A percentile compares a stretch with the other conserved stretches of the same genome.
Conservation (phyloP, 2,329 filamentous ascomycete species). For the Phaeoacremonium minimum region DNA sequence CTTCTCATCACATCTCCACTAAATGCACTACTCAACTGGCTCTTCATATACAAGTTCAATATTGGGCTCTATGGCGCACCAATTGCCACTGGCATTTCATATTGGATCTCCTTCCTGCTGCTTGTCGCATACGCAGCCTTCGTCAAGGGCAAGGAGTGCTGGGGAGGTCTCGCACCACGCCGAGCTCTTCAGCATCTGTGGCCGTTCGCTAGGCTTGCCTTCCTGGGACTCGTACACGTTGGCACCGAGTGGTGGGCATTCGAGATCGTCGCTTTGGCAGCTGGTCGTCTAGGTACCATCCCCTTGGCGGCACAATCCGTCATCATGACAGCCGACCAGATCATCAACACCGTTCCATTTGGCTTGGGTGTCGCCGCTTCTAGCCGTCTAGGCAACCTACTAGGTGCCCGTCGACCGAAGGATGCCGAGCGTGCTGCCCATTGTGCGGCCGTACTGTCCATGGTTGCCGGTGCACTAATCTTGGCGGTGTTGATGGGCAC, state of each 20-base stretch:
- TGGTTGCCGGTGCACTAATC: slow-evolving; percentile 63
- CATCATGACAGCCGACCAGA: slow-evolving; percentile 85
- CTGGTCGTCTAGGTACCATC: slow-evolving; percentile 74
- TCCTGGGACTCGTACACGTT: slow-evolving; percentile 76
- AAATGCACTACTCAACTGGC: slow-evolving; percentile 74
- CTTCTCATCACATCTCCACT: slow-evolving; percentile 78
- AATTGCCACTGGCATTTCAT: slow-evolving; percentile 76
- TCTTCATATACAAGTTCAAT: slow-evolving; percentile 69
- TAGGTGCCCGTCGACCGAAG: slow-evolving; percentile 62
- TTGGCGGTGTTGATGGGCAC: slow-evolving; percentile 66
- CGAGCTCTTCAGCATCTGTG: slow-evolving; percentile 62
- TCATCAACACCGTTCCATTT: slow-evolving; percentile 82
- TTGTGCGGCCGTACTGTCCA: slow-evolving; percentile 68
- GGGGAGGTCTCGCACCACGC: slow-evolving; percentile 66
- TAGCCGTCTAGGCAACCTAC: slow-evolving; percentile 72
- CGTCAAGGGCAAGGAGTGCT: slow-evolving; percentile 68
- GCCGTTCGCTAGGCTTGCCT: slow-evolving; percentile 69
- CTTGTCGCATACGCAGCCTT: slow-evolving; percentile 71
- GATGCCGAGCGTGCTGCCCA: slow-evolving; percentile 72
- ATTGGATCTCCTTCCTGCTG: slow-evolving; percentile 79
- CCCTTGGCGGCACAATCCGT: slow-evolving; percentile 79
- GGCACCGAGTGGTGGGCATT: slow-evolving; percentile 96
- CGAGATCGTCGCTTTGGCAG: slow-evolving; percentile 81
- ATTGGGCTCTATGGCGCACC: slow-evolving; percentile 76
- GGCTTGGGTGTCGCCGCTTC: slow-evolving; percentile 80